Base-by-base conservation (phyloP, 2,329 filamentous ascomycete genomes). In the Fusarium austroafricanum region DNA sequence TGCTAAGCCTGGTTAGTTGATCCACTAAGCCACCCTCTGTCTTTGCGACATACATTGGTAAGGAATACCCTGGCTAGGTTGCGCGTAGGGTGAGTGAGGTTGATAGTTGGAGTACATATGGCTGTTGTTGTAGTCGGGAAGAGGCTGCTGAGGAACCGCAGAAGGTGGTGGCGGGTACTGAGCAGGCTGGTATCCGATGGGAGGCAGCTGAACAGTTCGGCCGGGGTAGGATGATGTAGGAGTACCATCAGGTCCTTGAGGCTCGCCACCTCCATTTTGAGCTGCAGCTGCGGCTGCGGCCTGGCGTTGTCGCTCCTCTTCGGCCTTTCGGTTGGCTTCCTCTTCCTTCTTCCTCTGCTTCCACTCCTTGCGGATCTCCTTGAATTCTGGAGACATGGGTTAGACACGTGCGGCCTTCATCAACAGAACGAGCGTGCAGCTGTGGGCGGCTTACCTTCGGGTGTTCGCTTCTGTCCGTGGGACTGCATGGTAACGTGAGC, bases 311-410 rank as follows among this genome's bases (percentile, higher is more conserved):
- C 94, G 92, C 76, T 97, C 94, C 70, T 98, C 95, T 79, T 98
- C 96, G 11, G 66, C 67, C 58, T 69, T 69, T 38, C 67, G 67
- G n/a, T 63, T 66, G 18, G 67, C 67, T 38, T 97, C 94, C 68
- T 98, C 95, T 79, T 98, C 96, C 92, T 99, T 99, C 88, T 98
- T 98, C 76, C 96, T 93, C 38, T 93, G 92, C 83, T 98, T 99
- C 96, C 96, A 99, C 77, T 98, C 95, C 78, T 98, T 98, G 68
- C 96, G 92, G 63, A 98, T 97, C 77, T 99, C 96, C 79, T 99
- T 99, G 83, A 99, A 98, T 80, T 98, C 96, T 98, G 76, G 70
- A 75, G 65, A 9, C 57, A n/a, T 3, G 11, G 21, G 74, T 78
- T 73, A 79, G 76, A 35, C 6, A 43, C 11, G 8, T 12, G 8